Conservation (phyloP, 2,329 filamentous ascomycete genomes). For the Alternaria sp. region DNA sequence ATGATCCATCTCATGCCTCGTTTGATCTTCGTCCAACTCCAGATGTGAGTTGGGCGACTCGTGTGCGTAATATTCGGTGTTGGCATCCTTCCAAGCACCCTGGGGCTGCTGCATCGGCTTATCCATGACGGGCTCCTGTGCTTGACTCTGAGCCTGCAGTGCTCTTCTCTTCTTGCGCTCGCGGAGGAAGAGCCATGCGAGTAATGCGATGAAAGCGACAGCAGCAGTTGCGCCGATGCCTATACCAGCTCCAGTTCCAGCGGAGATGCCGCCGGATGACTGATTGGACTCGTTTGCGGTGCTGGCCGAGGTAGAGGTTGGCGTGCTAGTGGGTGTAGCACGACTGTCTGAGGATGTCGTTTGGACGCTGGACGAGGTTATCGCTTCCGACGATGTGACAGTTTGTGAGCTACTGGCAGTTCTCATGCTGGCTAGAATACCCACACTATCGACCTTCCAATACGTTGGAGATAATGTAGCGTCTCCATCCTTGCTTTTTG, state of each 20-base stretch:
- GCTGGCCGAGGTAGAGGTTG: neutral
- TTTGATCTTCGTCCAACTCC: neutral
- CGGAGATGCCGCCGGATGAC: neutral
- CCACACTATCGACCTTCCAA: conserved; percentile 3
- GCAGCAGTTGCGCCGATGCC: neutral
- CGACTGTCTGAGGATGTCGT: neutral
- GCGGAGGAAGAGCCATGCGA: neutral
- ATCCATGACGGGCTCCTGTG: no score
- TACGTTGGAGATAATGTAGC: neutral
- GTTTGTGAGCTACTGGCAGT: neutral
- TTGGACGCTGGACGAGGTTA: neutral
- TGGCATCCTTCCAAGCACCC: neutral
- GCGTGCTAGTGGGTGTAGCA: neutral
- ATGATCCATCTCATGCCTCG: conserved; percentile 1
- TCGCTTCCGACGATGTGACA: neutral
- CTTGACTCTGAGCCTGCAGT: neutral
- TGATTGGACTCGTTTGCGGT: neutral
- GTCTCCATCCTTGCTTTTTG: neutral
- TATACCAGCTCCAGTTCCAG: neutral
- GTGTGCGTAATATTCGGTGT: neutral
- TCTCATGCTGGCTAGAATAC: neutral
- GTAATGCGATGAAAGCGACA: neutral
- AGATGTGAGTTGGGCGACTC: neutral
- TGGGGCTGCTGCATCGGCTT: no score
- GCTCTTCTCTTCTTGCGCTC: conserved; percentile 4